Conservation (phyloP, 2,329 filamentous ascomycete genomes). For the Trichoderma sp. region DNA sequence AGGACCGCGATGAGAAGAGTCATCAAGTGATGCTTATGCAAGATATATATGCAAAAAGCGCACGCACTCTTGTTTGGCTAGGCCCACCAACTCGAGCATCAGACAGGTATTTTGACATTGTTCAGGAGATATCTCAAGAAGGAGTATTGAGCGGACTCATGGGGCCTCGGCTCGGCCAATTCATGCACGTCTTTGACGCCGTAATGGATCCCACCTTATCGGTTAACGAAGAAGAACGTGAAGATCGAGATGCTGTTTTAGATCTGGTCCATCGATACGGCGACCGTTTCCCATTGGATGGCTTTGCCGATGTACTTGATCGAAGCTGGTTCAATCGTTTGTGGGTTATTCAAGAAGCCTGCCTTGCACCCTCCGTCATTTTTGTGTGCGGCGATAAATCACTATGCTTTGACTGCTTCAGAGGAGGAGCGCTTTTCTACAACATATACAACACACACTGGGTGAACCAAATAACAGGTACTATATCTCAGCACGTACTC, state of each 20-base stretch:
- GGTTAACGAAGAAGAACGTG: conserved; percentile 24
- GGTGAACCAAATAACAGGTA: conserved; percentile 18
- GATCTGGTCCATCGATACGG: conserved; percentile 28
- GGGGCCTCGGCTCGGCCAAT: conserved; percentile 28
- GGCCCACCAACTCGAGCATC: conserved; percentile 29
- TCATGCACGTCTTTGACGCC: conserved; percentile 33
- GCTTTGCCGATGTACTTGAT: conserved; percentile 32
- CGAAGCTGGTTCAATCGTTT: conserved; percentile 36
- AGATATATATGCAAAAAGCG: conserved; percentile 32
- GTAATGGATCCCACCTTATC: conserved; percentile 30
- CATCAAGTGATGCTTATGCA: conserved; percentile 35
- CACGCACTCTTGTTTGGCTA: conserved; percentile 33
- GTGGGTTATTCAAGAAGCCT: conserved; percentile 40
- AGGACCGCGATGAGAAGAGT: conserved; percentile 28
- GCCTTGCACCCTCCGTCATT: conserved; percentile 28
- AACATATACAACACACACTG: conserved; percentile 36
- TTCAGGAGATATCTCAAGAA: conserved; percentile 24
- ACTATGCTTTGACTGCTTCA: conserved; percentile 33
- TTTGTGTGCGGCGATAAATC: conserved; percentile 32
- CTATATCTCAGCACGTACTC: conserved; percentile 25
- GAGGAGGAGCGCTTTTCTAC: conserved; percentile 32
- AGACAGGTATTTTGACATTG: conserved; percentile 27
- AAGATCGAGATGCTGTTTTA: conserved; percentile 34
- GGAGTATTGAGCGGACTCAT: conserved; percentile 29
- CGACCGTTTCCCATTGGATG: conserved; percentile 30